A percentile compares a stretch with the other conserved stretches of the same genome.
These are phyloP conservation scores for Blastomyces silverae DNA, from an alignment of 2,329 filamentous ascomycete species.

Conservation along the genomic window DNA sequence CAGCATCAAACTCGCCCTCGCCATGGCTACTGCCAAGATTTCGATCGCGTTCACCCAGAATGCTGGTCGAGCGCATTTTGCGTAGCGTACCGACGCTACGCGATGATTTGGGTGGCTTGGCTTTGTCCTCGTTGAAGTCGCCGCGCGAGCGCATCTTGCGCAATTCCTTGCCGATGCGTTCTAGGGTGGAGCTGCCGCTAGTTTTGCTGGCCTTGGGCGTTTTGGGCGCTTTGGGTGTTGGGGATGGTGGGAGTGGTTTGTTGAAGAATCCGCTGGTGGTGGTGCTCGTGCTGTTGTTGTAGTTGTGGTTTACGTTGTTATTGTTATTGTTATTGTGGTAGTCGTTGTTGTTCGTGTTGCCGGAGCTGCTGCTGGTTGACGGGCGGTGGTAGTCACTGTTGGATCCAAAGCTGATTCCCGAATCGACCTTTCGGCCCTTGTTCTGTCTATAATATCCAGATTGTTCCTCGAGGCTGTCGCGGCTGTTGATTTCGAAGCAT, in stretches of 20 bases:
- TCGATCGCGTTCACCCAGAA: conserved; percentile 26
- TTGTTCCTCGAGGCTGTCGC: conserved; percentile 33
- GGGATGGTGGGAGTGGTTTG: conserved; percentile 40
- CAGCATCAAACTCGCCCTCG: conserved; percentile 43
- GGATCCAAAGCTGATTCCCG: conserved; percentile 54
- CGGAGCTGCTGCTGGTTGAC: conserved; percentile 34
- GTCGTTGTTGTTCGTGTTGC: conserved; percentile 23
- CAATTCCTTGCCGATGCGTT: conserved; percentile 55
- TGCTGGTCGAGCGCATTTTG: conserved; percentile 33
- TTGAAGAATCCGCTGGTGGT: conserved; percentile 25
- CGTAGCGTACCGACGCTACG: conserved; percentile 24
- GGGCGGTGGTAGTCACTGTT: conserved; percentile 27
- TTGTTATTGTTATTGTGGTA: conserved; percentile 26
- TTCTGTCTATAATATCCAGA: conserved; percentile 30
- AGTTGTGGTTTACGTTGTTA: conserved; percentile 26
- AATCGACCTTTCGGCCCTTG: conserved; percentile 55
- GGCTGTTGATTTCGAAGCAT: conserved; percentile 46
- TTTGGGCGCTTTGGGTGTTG: conserved; percentile 20
- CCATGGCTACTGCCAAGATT: conserved; percentile 30
- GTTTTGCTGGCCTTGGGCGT: conserved; percentile 23
- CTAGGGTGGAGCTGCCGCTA: conserved; percentile 46
- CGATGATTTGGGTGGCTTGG: not conserved
- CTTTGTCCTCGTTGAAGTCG: conserved; percentile 43
- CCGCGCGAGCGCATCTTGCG: conserved; percentile 52
- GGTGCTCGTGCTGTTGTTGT: conserved; percentile 21